Evolutionary conservation across 257 asterid genomes (phyloP).

Genomic region (Gentiana macrophylla): DNA sequence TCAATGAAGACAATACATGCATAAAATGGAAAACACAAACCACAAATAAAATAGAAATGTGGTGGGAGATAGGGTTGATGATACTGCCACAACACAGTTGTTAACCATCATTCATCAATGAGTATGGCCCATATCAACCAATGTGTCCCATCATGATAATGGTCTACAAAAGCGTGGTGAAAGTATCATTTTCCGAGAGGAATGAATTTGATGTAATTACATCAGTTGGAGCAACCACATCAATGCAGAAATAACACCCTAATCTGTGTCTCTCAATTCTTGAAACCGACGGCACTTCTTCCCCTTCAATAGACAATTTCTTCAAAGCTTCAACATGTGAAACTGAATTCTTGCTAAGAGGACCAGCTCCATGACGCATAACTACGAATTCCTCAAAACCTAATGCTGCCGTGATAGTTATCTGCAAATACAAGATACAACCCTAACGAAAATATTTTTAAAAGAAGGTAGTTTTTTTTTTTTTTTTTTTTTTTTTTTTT

Average conservation of each 20-base stretch:
- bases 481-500: no score
- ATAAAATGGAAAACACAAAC: neutral
- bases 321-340: slow-evolving; percentile 23
- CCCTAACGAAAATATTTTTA: neutral
- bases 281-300: slow-evolving; percentile 22
- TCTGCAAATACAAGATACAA: slow-evolving; percentile 25
- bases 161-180: no score
- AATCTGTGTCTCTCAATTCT: slow-evolving; percentile 35
- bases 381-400: slow-evolving; percentile 97
- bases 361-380: slow-evolving; percentile 96
- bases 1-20: slow-evolving; percentile 5
- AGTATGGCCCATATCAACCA: no score
- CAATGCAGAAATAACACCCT: slow-evolving; percentile 97
- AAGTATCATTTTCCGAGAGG: neutral
- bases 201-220: slow-evolving; percentile 23
- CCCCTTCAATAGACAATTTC: slow-evolving; percentile 31
- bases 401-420: slow-evolving; percentile 81
- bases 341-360: slow-evolving; percentile 26
- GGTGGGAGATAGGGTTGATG: neutral
- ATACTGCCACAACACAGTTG: no score
- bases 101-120: no score
- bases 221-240: slow-evolving; percentile 92
- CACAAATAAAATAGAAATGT: neutral
- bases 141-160: no score
- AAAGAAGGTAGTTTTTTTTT: no score